These are phyloP conservation scores for Yamadazyma oceani DNA, from an alignment of 1,139 yeast genomes.

Conservation along the genomic window DNA sequence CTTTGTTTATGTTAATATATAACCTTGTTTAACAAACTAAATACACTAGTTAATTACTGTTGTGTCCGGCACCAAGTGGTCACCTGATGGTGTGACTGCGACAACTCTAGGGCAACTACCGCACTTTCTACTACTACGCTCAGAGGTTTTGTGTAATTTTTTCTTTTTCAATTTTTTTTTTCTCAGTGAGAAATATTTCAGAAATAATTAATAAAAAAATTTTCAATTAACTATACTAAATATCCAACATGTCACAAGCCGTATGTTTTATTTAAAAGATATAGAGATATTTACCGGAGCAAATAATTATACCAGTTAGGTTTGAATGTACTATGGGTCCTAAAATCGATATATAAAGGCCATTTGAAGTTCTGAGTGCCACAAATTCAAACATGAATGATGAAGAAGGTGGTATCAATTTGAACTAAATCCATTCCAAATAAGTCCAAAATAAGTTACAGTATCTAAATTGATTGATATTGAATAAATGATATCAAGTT, in stretches of 20 bases:
- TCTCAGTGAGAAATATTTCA: conserved; percentile 15
- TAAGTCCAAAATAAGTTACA: no score
- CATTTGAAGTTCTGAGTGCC: no score
- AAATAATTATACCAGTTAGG: no score
- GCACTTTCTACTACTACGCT: conserved; percentile 5
- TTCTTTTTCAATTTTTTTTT: conserved; percentile 12
- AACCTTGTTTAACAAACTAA: background rate
- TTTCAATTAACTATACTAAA: conserved; percentile 16
- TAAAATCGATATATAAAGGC: no score
- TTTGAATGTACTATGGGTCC: no score
- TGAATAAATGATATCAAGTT: no score
- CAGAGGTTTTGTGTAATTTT: conserved; percentile 15
- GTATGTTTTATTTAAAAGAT: conserved; percentile 13
- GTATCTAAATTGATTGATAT: no score
- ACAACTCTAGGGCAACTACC: no score
- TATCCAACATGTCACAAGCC: conserved; percentile 20
- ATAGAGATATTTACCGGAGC: background rate
- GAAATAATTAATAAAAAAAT: conserved; percentile 11
- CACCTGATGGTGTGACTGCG: conserved; percentile 19
- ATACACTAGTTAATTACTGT: no score
- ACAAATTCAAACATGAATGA: no score
- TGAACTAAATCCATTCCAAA: no score
- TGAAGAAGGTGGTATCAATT: no score
- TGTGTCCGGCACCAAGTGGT: background rate
- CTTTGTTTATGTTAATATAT: background rate